Evolutionary conservation across 257 asterid genomes (phyloP).

Genomic region (Catharanthus roseus): DNA sequence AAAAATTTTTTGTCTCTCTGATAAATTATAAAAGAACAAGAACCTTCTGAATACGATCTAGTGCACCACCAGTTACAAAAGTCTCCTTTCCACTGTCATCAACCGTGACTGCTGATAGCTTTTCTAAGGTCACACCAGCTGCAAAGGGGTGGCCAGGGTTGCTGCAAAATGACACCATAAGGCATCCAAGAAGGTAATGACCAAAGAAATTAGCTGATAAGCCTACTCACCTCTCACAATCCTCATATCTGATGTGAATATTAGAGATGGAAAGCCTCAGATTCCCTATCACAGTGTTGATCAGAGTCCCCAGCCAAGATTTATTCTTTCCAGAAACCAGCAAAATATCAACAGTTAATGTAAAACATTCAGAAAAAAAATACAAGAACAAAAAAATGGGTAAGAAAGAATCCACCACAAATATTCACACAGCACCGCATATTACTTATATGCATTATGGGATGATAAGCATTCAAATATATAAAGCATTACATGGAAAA

Average conservation of each 20-base stretch:
- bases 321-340: constrained; percentile 50
- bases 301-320: constrained; percentile 95
- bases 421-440: not conserved
- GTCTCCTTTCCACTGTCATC: constrained; percentile 87
- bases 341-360: constrained; percentile 11
- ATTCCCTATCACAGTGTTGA: constrained; percentile 94
- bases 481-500: not conserved
- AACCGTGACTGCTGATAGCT: constrained; percentile 84
- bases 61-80: constrained; percentile 82
- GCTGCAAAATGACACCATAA: constrained; percentile 42
- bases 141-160: constrained; percentile 94
- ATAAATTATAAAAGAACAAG: constrained; percentile 10
- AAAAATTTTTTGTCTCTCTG: no score
- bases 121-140: constrained; percentile 80
- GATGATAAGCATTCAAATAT: not conserved
- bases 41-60: constrained; percentile 90
- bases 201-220: constrained; percentile 9
- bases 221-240: constrained; percentile 74
- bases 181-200: constrained; percentile 7
- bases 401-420: not conserved
- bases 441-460: not conserved
- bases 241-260: constrained; percentile 96
- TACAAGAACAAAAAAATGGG: not conserved
- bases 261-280: constrained; percentile 91
- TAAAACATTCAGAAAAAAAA: not conserved